phyloP scores from a whole-genome alignment of 139 green algal species.

The Trebouxia sp. region DNA sequence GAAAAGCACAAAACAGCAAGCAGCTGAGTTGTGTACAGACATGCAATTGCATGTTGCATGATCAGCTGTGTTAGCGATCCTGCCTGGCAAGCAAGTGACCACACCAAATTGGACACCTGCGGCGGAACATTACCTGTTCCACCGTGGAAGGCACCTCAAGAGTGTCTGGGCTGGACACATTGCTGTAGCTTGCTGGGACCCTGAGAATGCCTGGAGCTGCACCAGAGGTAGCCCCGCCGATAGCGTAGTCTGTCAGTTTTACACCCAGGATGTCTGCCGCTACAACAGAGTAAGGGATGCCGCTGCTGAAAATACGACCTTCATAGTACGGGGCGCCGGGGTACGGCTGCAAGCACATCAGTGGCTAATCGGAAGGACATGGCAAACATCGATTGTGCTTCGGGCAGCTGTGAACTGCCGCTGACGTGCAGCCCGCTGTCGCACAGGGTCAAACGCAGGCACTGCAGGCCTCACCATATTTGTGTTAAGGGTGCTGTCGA shows the following conservation, averaged over 20 bases:
- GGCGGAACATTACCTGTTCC: constrained; percentile 12
- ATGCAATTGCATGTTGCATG: too few relatives aligned
- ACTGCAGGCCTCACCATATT: background rate
- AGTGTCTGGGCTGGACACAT: background rate
- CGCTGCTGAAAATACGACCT: constrained; percentile 1
- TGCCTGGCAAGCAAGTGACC: too few relatives aligned
- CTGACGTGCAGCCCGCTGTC: too few relatives aligned
- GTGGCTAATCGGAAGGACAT: too few relatives aligned
- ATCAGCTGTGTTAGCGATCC: too few relatives aligned
- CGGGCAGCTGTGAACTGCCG: too few relatives aligned
- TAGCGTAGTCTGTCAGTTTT: background rate
- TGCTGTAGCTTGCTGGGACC: background rate
- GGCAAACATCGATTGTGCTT: too few relatives aligned
- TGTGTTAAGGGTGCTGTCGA: background rate
- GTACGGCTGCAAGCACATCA: background rate
- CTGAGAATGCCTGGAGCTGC: background rate
- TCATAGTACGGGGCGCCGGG: background rate
- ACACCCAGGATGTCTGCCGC: background rate
- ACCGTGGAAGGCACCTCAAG: background rate
- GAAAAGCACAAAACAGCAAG: too few relatives aligned
- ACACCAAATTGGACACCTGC: too few relatives aligned
- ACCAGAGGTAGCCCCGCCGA: background rate
- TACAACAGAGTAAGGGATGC: background rate
- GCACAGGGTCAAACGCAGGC: too few relatives aligned
- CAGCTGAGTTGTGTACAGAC: too few relatives aligned